Evolutionary conservation across 2,329 filamentous ascomycete species (phyloP).

Genomic region (Cordyceps militaris): DNA sequence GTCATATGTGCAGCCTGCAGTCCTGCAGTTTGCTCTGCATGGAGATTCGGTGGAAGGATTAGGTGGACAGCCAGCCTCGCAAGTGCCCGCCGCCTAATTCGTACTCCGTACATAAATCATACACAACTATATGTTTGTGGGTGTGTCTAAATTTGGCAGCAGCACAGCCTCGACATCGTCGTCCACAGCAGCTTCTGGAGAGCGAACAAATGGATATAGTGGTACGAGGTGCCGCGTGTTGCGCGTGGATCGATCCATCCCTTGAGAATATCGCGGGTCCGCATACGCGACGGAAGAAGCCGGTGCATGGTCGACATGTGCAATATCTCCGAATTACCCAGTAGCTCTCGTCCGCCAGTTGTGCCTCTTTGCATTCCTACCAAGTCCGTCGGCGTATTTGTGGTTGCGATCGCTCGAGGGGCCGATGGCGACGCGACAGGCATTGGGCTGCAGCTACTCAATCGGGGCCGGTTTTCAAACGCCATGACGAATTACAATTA

Average conservation of each 20-base stretch:
- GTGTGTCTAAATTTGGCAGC: conserved; percentile 2
- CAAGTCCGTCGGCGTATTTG: not conserved
- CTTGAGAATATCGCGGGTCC: not conserved
- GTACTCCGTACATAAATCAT: too few relatives aligned
- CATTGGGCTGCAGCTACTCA: not conserved
- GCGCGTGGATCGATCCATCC: conserved; percentile 3
- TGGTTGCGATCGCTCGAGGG: not conserved
- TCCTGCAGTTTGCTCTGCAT: too few relatives aligned
- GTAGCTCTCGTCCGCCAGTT: not conserved
- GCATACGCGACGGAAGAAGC: not conserved
- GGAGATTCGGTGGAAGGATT: too few relatives aligned
- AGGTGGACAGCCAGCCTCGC: too few relatives aligned
- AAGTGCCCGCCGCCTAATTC: too few relatives aligned
- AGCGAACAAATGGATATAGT: not conserved
- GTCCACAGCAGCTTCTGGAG: not conserved
- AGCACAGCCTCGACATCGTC: not conserved
- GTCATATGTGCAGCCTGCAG: too few relatives aligned
- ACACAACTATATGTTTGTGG: not conserved
- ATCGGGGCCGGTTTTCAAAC: too few relatives aligned
- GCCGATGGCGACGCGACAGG: not conserved
- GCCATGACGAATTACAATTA: too few relatives aligned
- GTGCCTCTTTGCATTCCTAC: not conserved
- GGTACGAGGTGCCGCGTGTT: conserved; percentile 8
- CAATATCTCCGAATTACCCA: not conserved
- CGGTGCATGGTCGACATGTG: not conserved